Conservation (phyloP, 441 rosid genomes). For the Viola pubescens region DNA sequence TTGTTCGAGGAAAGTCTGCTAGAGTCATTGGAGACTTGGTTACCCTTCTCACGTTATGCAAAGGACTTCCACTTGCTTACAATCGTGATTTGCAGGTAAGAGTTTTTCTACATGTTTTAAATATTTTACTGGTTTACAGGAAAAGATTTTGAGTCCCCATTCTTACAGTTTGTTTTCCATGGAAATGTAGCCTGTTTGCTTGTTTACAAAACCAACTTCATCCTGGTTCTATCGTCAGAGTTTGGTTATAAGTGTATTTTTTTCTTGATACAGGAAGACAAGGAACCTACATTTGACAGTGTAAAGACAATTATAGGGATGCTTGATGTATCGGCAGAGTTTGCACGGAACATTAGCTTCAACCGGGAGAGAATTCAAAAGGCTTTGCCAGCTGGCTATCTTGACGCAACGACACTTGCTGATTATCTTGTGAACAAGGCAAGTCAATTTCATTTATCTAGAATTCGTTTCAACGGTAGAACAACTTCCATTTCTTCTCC, state of each 20-base stretch:
- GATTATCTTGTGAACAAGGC: constrained; percentile 94
- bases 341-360: constrained; percentile 75
- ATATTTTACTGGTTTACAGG: background rate
- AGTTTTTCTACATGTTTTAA: background rate
- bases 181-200: constrained; percentile 1
- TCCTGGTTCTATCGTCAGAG: background rate
- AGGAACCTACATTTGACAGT: constrained; percentile 87
- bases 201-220: background rate
- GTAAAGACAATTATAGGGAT: constrained; percentile 70
- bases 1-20: constrained; percentile 90
- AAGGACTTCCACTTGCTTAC: constrained; percentile 95
- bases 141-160: background rate
- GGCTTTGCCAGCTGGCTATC: constrained; percentile 83
- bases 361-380: constrained; percentile 53
- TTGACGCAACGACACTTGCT: constrained; percentile 92
- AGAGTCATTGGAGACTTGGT: constrained; percentile 76
- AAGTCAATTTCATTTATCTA: constrained; percentile 17
- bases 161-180: background rate
- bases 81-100: constrained; percentile 85
- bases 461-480: background rate
- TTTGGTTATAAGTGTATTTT: constrained; percentile 6
- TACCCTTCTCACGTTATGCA: constrained; percentile 80
- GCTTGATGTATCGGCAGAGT: constrained; percentile 94
- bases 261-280: constrained; percentile 62
- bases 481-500: constrained; percentile 1